Conservation (phyloP, 768 basidiomycete species). For the Tylopilus cervinicoccineus region DNA sequence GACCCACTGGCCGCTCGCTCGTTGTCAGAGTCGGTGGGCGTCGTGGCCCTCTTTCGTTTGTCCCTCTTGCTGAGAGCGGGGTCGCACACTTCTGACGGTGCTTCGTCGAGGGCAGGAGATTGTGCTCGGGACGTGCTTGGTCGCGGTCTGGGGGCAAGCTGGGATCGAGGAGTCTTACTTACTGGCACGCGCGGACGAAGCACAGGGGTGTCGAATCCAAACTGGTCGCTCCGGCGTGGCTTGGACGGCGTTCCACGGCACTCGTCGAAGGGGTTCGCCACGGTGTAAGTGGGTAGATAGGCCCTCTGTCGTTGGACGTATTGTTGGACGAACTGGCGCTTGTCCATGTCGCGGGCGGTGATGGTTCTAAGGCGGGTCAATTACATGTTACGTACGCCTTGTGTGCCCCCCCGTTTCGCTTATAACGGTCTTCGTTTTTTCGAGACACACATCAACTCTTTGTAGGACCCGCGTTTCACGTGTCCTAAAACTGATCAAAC, state of each 20-base stretch:
- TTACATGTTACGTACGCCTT: slow-evolving; percentile 7
- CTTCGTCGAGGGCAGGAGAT: neutral
- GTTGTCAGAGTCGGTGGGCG: slow-evolving; percentile 25
- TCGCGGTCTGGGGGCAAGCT: neutral
- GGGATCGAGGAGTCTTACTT: slow-evolving; percentile 3
- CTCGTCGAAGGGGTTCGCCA: slow-evolving; percentile 32
- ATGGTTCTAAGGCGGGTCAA: neutral
- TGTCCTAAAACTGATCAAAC: neutral
- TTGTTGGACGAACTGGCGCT: slow-evolving; percentile 37
- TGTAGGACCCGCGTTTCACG: neutral
- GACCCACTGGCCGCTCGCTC: slow-evolving; percentile 37
- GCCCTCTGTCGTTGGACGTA: slow-evolving; percentile 50
- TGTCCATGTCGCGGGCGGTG: slow-evolving; percentile 13
- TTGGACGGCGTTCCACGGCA: slow-evolving; percentile 11
- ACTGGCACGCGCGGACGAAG: slow-evolving; percentile 43
- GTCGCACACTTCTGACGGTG: neutral
- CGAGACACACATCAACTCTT: neutral
- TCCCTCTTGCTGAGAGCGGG: slow-evolving; percentile 11
- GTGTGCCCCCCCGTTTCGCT: neutral
- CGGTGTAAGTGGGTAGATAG: slow-evolving; percentile 41
- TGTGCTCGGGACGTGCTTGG: neutral
- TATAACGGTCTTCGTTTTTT: slow-evolving; percentile 2
- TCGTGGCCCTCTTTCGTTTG: slow-evolving; percentile 19
- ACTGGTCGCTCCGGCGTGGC: slow-evolving; percentile 12
- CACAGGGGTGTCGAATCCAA: slow-evolving; percentile 53